Conservation (phyloP, 2,329 filamentous ascomycete species). For the Fusarium torulosum region DNA sequence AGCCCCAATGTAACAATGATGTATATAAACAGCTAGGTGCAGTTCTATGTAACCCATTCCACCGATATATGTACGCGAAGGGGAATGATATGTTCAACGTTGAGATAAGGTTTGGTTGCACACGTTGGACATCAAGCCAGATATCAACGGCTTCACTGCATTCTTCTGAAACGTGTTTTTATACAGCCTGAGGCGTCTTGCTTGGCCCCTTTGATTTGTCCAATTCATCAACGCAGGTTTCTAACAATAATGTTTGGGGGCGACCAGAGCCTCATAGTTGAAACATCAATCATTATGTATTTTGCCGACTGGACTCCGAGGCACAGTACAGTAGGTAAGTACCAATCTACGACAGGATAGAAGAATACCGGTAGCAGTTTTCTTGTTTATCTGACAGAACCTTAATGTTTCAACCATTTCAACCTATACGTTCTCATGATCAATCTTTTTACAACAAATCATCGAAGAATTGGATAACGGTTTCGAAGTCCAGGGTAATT, state of each 20-base stretch:
- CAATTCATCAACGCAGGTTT: background rate
- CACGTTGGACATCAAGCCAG: slow-evolving; percentile 10
- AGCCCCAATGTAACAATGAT: background rate
- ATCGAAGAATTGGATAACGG: background rate
- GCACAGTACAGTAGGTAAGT: no score
- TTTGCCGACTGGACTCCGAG: no score
- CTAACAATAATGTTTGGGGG: background rate
- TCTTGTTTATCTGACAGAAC: background rate
- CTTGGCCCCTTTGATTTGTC: background rate
- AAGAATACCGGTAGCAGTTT: no score
- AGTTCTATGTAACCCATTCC: background rate
- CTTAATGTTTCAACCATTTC: background rate
- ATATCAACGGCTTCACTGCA: slow-evolving; percentile 5
- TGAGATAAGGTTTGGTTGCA: slow-evolving; percentile 14
- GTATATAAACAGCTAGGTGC: background rate
- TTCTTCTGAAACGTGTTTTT: background rate
- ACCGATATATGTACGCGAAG: no score
- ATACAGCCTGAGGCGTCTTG: background rate
- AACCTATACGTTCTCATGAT: background rate
- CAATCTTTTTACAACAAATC: background rate
- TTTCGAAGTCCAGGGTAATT: slow-evolving; percentile 23
- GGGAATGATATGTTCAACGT: slow-evolving; percentile 4
- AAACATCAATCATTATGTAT: no score
- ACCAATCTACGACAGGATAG: no score
- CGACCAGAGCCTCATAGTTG: background rate